Base-by-base conservation (phyloP, 2,329 filamentous ascomycete genomes). In the Colletotrichum simmondsii region DNA sequence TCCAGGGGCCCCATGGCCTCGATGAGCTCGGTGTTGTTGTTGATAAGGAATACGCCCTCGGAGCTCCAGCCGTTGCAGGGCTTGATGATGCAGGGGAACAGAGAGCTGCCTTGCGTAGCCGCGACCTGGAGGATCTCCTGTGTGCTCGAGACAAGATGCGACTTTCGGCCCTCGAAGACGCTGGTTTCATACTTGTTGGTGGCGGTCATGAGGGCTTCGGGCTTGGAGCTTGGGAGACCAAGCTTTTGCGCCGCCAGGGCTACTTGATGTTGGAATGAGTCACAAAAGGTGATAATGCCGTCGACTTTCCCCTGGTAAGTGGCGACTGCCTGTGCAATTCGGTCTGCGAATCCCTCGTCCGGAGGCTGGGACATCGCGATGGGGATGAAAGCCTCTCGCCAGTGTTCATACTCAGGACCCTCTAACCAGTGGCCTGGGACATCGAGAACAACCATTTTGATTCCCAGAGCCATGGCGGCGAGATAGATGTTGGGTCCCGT, bases 71-170 rank as follows among this genome's bases (percentile, higher is more conserved):
- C 82, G 2, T 65, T 76, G 57, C 77, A 78, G 0, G 83, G 82
- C 75, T 84, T 84, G n/a, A 83, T 78, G 57, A 84, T 79, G 14
- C 82, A 60, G 2, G 82, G 81, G 62, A 73, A 81, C 54, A 19
- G 54, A n/a, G 42, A 46, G 42, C 19, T 46, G 16, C 42, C 42
- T 8, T 46, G 42, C 16, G 5, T 19, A 46, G 42, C 42, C 42
- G 42, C 42, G 37, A 46, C 42, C 42, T 46, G 42, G 16, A 46
- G 42, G 16, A 46, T 16, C 42, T 46, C 42, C 42, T 46, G 42
- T 19, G 42, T 46, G 42, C 42, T 46, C 19, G 42, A 46, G 42
- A 46, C 42, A n/a, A 46, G 42, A n/a, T 46, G 42, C 16, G 42
- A 46, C 42, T 46, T 19, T n/a, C 42, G 42, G 19, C 42, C 42